phyloP scores from a whole-genome alignment of 768 basidiomycete genomes.

The Xanthoconium purpureum region DNA sequence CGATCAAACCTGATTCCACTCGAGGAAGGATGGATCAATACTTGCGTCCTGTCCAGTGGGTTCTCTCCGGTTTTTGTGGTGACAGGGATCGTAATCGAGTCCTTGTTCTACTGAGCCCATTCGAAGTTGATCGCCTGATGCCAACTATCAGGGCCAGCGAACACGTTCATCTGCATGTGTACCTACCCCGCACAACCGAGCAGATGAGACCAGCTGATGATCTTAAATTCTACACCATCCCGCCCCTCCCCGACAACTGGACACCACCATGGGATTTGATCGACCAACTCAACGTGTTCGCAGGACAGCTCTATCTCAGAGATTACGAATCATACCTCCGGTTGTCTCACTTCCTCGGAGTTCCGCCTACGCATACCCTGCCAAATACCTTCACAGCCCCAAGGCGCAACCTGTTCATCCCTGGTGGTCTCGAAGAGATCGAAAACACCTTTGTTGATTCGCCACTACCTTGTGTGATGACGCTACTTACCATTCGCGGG shows the following conservation, averaged over 20 bases:
- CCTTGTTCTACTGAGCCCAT: neutral
- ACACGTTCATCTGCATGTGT: neutral
- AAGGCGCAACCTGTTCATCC: neutral
- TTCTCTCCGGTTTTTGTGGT: neutral
- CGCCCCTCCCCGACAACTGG: neutral
- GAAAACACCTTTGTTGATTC: neutral
- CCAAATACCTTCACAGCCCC: neutral
- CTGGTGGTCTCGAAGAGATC: neutral
- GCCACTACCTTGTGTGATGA: neutral
- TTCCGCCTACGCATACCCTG: neutral
- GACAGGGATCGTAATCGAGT: neutral
- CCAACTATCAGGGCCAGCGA: neutral
- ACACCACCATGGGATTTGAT: neutral
- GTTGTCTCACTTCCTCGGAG: neutral
- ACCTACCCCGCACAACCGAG: neutral
- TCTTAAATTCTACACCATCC: neutral
- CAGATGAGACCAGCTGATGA: neutral
- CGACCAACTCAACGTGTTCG: no score
- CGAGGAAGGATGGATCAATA: neutral
- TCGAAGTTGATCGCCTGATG: neutral
- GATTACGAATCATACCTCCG: no score
- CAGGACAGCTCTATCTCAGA: no score
- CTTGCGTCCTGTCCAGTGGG: neutral
- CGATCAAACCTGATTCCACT: neutral
- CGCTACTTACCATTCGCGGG: neutral